Evolutionary conservation across 2,329 filamentous ascomycete genomes (phyloP), one percentile per base, ranked within the genome.

Genomic region (Alternaria conjuncta): DNA sequence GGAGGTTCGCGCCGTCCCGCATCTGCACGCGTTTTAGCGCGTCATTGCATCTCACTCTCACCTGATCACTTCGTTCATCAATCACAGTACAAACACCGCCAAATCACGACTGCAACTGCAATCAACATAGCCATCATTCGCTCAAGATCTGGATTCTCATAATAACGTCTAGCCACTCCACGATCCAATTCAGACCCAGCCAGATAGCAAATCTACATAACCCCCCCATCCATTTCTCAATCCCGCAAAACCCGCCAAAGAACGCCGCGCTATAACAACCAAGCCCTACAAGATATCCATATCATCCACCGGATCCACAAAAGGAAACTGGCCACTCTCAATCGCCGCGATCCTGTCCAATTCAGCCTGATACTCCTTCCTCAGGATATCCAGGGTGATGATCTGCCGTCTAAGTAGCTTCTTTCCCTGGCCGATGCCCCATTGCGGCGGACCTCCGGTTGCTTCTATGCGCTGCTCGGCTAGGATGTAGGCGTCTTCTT

Each of bases 321-420:
- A 92, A 15, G 92, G 91, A 84, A 96, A 97, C 76, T 96, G 89
- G 61, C 96, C 94, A 75, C 92, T 92, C 81, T 96, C 90, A 78
- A 97, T 94, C 57, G 92, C 91, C 56, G 91, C 92, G 70, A 96
- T 91, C 66, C 93, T 87, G 81, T 99, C 96, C 75, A 99, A 83
- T 80, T 98, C 94, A 23, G 87, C 88, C 81, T 97, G 92, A 79
- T 97, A 99, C 77, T 95, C 92, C 79, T 91, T 93, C 74, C 94
- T 87, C 56, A 98, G 84, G 78, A 97, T 94, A 28, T 91, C 91
- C 58, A 99, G 82, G 30, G 93, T 97, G 15, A 98, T 87, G 36
- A 98, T 89, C 76, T 88, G 90, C 65, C 94, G 89, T 82, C 90
- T 91, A 13, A 78, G 71, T 47, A 77, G 55, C 65, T 80, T 78